A percentile compares a stretch with the other conserved stretches of the same genome.
Evolutionary conservation across 2,329 filamentous ascomycete genomes (phyloP).

Genomic region (Fusarium scirpi): DNA sequence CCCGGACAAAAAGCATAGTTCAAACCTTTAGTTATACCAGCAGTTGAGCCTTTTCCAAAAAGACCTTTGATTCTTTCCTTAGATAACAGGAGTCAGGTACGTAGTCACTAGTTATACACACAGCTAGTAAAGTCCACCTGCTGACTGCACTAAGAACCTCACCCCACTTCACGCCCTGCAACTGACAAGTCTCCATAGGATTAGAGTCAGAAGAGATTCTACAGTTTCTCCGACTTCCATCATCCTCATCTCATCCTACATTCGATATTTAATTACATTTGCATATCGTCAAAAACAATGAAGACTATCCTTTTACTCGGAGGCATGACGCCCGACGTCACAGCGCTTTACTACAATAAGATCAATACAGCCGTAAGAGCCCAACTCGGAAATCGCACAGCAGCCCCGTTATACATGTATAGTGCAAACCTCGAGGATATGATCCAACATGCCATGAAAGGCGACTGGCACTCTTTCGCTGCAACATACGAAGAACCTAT

Average conservation of each 20-base stretch:
- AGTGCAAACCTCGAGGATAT: constrained; percentile 15
- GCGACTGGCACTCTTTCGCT: background rate
- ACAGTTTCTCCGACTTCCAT: background rate
- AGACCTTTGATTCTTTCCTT: accelerated
- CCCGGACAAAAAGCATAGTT: background rate
- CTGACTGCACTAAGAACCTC: background rate
- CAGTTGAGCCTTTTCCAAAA: accelerated
- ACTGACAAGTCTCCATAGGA: background rate
- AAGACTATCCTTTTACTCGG: constrained; percentile 1
- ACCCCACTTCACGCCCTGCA: background rate
- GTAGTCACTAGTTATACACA: accelerated
- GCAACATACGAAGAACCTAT: background rate
- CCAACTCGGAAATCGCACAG: background rate
- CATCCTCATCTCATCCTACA: no score
- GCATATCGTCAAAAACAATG: background rate
- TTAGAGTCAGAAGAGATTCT: background rate
- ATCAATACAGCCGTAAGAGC: background rate
- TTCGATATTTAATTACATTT: accelerated
- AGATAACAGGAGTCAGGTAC: background rate
- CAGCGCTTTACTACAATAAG: background rate
- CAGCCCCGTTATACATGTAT: constrained; percentile 1
- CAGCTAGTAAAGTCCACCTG: background rate
- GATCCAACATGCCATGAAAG: constrained; percentile 3
- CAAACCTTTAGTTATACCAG: accelerated
- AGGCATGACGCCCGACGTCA: constrained; percentile 12